Evolutionary conservation across 768 basidiomycete genomes (phyloP).

Genomic region (Neoboletus subvelutipes): DNA sequence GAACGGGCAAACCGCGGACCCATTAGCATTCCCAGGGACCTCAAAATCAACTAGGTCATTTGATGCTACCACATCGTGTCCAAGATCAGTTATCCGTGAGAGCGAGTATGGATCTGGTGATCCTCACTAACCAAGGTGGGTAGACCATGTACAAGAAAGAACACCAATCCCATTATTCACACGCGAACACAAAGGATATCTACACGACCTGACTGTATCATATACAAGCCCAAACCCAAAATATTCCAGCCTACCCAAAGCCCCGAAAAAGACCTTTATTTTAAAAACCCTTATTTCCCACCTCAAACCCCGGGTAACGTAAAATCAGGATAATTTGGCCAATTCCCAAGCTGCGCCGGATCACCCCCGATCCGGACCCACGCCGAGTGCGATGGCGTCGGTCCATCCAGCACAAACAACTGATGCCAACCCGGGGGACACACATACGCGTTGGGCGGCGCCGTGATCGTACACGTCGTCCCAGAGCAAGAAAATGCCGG

Average conservation of each 20-base stretch:
- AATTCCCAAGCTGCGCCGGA: slow-evolving; percentile 65
- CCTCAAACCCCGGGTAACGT: slow-evolving; percentile 35
- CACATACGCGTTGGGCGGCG: slow-evolving; percentile 67
- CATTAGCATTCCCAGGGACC: not conserved
- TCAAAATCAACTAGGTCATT: not conserved
- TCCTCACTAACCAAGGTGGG: not conserved
- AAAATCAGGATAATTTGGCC: slow-evolving; percentile 72
- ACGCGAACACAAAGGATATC: not conserved
- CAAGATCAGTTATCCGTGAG: not conserved
- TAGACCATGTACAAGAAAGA: not conserved
- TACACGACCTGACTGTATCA: not conserved
- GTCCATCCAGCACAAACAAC: slow-evolving; percentile 73
- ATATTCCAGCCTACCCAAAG: not conserved
- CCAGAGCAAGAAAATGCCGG: slow-evolving; percentile 69
- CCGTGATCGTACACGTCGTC: slow-evolving; percentile 72
- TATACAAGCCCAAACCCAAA: not conserved
- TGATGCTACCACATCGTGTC: not conserved
- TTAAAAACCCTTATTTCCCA: not conserved
- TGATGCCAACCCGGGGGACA: slow-evolving; percentile 79
- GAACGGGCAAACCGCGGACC: not conserved
- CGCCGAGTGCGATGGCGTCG: slow-evolving; percentile 72
- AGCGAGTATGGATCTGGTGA: not conserved
- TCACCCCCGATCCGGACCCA: slow-evolving; percentile 86
- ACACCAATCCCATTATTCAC: not conserved
- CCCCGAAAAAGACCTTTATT: no score